These are phyloP conservation scores for Fusarium sp. DNA, from an alignment of 2,329 filamentous ascomycete genomes.

Conservation along the genomic window DNA sequence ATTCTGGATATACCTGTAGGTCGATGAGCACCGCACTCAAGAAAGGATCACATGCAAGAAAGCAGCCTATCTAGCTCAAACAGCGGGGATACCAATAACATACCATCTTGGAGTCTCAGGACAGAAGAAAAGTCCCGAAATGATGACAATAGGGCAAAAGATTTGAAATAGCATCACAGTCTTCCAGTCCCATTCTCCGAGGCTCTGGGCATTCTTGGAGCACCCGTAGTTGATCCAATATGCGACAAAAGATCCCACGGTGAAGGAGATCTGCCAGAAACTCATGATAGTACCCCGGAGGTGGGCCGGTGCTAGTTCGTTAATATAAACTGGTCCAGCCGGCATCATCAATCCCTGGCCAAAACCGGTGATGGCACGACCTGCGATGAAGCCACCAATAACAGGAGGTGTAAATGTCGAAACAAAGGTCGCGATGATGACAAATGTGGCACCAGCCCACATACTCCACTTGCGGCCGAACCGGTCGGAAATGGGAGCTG, in stretches of 20 bases:
- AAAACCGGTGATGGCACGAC: slow-evolving; percentile 75
- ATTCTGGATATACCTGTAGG: slow-evolving; percentile 56
- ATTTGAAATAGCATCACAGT: slow-evolving; percentile 80
- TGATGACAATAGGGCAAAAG: slow-evolving; percentile 72
- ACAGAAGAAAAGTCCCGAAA: slow-evolving; percentile 72
- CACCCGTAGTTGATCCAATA: slow-evolving; percentile 72
- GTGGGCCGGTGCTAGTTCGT: slow-evolving; percentile 72
- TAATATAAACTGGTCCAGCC: slow-evolving; percentile 77
- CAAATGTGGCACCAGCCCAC: background rate
- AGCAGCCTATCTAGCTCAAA: slow-evolving; percentile 66
- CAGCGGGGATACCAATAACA: slow-evolving; percentile 67
- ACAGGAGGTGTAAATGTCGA: slow-evolving; percentile 12
- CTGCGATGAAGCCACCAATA: slow-evolving; percentile 75
- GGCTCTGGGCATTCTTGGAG: slow-evolving; percentile 63
- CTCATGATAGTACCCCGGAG: slow-evolving; percentile 76
- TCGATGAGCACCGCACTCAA: slow-evolving; percentile 52
- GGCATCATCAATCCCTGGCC: slow-evolving; percentile 77
- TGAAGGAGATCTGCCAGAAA: slow-evolving; percentile 75
- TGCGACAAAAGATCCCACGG: slow-evolving; percentile 66
- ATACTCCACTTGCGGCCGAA: slow-evolving; percentile 17
- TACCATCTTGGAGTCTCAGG: slow-evolving; percentile 78
- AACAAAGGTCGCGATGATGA: slow-evolving; percentile 9
- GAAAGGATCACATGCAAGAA: slow-evolving; percentile 48
- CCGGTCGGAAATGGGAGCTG: background rate
- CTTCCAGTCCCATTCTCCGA: slow-evolving; percentile 80